phyloP scores from a whole-genome alignment of 345 rosid genomes.

The Psidium friedrichsthalianum region DNA sequence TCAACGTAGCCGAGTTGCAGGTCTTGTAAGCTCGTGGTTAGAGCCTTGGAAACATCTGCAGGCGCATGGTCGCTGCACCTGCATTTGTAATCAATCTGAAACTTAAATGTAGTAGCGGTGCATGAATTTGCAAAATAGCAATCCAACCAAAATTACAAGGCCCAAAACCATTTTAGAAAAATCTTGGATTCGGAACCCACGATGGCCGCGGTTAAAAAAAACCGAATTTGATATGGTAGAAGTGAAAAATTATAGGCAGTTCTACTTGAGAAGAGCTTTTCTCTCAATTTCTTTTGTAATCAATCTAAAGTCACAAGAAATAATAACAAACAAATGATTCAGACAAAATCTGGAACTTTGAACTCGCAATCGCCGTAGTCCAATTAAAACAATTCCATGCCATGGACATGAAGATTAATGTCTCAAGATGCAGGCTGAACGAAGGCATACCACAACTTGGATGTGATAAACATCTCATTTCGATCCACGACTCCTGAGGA shows the following conservation, averaged over 20 bases:
- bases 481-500: slow-evolving; percentile 33
- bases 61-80: slow-evolving; percentile 45
- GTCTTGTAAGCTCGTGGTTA: slow-evolving; percentile 27
- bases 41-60: slow-evolving; percentile 41
- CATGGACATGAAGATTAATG: neutral
- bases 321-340: neutral
- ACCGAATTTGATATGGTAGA: neutral
- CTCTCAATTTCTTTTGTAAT: neutral
- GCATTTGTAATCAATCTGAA: neutral
- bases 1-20: slow-evolving; percentile 43
- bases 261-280: neutral
- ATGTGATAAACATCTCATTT: slow-evolving; percentile 31
- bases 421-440: neutral
- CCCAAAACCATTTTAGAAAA: neutral
- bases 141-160: neutral
- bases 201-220: neutral
- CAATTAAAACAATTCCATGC: neutral
- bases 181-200: neutral
- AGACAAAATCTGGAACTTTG: neutral
- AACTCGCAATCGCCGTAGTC: neutral
- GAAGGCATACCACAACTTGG: slow-evolving; percentile 33
- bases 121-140: neutral
- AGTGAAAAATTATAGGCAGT: neutral
- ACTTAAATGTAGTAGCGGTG: neutral
- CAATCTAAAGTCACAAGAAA: neutral